These are phyloP conservation scores for Isabelozyma pseudorhagii DNA, from an alignment of 805 yeast genomes.

Conservation along the genomic window DNA sequence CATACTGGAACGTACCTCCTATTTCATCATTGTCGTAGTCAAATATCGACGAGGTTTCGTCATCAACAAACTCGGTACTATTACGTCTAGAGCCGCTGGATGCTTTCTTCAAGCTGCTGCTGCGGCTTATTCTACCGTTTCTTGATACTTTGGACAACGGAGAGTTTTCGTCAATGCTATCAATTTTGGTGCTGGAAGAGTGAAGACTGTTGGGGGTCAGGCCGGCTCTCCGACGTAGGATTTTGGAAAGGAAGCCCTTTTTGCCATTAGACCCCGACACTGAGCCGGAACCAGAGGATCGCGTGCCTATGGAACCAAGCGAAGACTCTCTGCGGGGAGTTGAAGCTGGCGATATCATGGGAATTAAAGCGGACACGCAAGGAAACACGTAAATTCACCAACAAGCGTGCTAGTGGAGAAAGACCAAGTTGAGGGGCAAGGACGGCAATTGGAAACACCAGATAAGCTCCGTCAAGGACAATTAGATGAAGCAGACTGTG, in stretches of 20 bases:
- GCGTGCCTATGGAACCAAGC: not conserved
- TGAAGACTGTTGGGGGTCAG: conserved; percentile 2
- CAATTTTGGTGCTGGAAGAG: not conserved
- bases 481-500: too few relatives aligned
- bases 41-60: conserved; percentile 19
- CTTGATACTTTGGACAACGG: not conserved
- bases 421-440: too few relatives aligned
- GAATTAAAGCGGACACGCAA: too few relatives aligned
- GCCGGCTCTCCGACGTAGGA: conserved; percentile 9
- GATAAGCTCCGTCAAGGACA: too few relatives aligned
- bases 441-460: too few relatives aligned
- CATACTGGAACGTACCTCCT: conserved; percentile 6
- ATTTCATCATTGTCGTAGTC: conserved; percentile 21
- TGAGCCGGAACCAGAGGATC: not conserved
- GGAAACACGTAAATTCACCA: too few relatives aligned
- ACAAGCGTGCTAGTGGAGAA: too few relatives aligned
- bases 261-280: conserved; percentile 2
- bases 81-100: not conserved
- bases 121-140: not conserved
- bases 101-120: not conserved
- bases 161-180: not conserved
- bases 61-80: conserved; percentile 12
- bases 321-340: not conserved
- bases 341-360: not conserved
- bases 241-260: conserved; percentile 9